Base-by-base conservation (phyloP, 1,284 basidiomycete genomes). In the Paramarasmius palmivorus region DNA sequence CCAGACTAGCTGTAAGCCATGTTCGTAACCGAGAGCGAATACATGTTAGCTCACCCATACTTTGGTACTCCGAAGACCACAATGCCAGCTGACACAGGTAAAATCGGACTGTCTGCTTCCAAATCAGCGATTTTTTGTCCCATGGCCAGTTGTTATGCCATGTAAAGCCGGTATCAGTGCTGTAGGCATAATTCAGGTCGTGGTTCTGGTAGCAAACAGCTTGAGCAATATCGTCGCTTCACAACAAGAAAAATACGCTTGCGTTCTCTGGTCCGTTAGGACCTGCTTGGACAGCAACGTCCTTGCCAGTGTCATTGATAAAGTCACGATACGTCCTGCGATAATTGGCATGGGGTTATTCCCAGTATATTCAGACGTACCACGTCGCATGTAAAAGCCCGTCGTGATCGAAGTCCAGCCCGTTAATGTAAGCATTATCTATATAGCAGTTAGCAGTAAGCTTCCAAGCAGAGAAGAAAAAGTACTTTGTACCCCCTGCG, bases 381-480 rank as follows among this genome's bases (percentile, higher is more conserved):
- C 73, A 77, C 10, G 73, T 72, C 1, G 69, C 62, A 34, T 71
- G 65, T n/a, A 75, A 58, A 17, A 61, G 65, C 19, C 71, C 70
- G 6, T 57, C 54, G 15, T 50, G 45, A 46, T 73, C 72, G 42
- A 74, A 71, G 60, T 77, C 75, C 9, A 77, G 59, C 0, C 75
- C 75, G 53, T 77, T 77, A 60, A 77, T 75, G 57, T 77, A 76
- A 4, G 71, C 71, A 57, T 74, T 75, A 56, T 75, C 73, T 75
- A 48, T 15, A 10, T 19, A 26, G 8, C 32, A 38, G 34, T 23
- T 36, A 39, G 15, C 22, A 12, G 9, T 17, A 22, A 29, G 25
- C 8, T 17, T 38, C 25, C 17, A 26, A 25, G 9, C 29, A 25
- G 22, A 14, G 34, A 15, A 42, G 44, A 39, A 42, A 2, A 56